Percentiles rank a stretch among this genome's conserved stretches.
Conservation (phyloP, 148 eudicot genomes). For the Vaccinium vitisidaea region DNA sequence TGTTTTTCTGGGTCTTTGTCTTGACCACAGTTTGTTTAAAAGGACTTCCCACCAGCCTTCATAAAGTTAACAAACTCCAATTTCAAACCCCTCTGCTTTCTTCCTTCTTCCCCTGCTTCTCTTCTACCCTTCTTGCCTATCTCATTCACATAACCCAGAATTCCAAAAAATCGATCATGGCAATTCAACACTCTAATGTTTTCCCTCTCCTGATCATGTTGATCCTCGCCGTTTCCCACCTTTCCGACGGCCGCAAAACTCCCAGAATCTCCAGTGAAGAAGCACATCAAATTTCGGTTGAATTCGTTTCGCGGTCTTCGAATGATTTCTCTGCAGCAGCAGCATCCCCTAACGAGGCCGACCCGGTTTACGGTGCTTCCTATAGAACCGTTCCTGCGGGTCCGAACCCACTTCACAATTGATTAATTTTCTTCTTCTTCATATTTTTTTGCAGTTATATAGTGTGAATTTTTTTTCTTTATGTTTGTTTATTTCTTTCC, state of each 20-base stretch:
- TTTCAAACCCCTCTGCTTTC: not conserved
- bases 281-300: not conserved
- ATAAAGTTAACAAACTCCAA: slow-evolving; percentile 12
- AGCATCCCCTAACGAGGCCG: slow-evolving; percentile 23
- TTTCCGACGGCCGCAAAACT: slow-evolving; percentile 33
- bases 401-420: slow-evolving; percentile 84
- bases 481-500: not conserved
- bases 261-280: slow-evolving; percentile 8
- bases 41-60: not conserved
- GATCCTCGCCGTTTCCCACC: slow-evolving; percentile 26
- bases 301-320: slow-evolving; percentile 18
- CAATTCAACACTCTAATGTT: slow-evolving; percentile 21
- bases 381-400: slow-evolving; percentile 53
- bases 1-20: slow-evolving; percentile 9
- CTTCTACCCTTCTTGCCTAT: not conserved
- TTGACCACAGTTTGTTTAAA: slow-evolving; percentile 23
- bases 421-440: slow-evolving; percentile 15
- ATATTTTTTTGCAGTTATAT: slow-evolving; percentile 19
- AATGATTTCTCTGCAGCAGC: slow-evolving; percentile 26
- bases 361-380: slow-evolving; percentile 32
- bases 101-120: slow-evolving; percentile 8
- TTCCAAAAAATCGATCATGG: slow-evolving; percentile 20
- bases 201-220: slow-evolving; percentile 32
- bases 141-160: not conserved
- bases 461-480: not conserved